These are phyloP conservation scores for Aspergillus pseudonomiae DNA, from an alignment of 2,329 filamentous ascomycete species.

Conservation along the genomic window DNA sequence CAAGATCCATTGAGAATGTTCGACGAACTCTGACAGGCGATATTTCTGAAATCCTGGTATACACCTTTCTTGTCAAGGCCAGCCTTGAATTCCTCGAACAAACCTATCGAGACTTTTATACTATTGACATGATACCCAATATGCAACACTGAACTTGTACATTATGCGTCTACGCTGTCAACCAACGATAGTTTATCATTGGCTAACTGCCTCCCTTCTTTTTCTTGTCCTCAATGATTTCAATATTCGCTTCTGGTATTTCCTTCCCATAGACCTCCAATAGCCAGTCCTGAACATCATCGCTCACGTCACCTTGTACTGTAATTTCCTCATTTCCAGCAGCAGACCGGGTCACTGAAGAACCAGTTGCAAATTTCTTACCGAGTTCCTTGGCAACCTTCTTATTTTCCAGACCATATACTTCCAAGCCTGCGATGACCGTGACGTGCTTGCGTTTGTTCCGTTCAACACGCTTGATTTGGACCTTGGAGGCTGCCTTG, in stretches of 20 bases:
- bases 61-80: constrained; percentile 5
- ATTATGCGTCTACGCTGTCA: constrained; percentile 2
- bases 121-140: constrained; percentile 31
- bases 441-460: constrained; percentile 99
- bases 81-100: constrained; percentile 11
- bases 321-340: constrained; percentile 93
- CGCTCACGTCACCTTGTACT: constrained; percentile 93
- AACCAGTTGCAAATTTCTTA: constrained; percentile 97
- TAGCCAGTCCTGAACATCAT: constrained; percentile 91
- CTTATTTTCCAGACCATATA: constrained; percentile 89
- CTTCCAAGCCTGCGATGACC: constrained; percentile 84
- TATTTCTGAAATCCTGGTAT: not conserved
- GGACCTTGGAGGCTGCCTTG: constrained; percentile 78
- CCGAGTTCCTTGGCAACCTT: constrained; percentile 96
- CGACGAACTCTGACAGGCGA: constrained; percentile 32
- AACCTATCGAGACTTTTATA: constrained; percentile 19
- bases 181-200: constrained; percentile 14
- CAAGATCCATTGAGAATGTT: constrained; percentile 32
- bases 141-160: constrained; percentile 7
- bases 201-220: constrained; percentile 64
- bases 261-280: constrained; percentile 79
- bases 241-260: constrained; percentile 93
- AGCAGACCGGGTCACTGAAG: constrained; percentile 85
- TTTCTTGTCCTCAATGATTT: constrained; percentile 93
- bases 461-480: constrained; percentile 94